Evolutionary conservation across 2,329 filamentous ascomycete genomes (phyloP), one percentile per base, ranked within the genome.

Genomic region (Fusarium falciforme): DNA sequence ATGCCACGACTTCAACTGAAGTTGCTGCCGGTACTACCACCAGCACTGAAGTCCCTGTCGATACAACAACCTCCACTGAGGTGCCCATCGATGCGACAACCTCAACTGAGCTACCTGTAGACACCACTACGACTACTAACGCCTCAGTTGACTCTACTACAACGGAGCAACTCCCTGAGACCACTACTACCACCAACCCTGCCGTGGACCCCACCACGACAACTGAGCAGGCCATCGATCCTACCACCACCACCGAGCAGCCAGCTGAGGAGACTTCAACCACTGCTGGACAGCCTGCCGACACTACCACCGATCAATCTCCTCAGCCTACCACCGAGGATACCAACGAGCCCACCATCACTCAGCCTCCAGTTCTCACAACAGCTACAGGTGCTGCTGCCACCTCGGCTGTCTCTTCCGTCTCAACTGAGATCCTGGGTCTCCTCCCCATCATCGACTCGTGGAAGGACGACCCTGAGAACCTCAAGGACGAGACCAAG

Each of bases 401-500:
- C 22, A 70, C 68, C 10, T 62, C 72, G 2, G 67, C 61, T 17
- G 66, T 70, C 10, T 74, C 72, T 2, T 74, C 72, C 6, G 66
- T 70, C 3, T 74, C 71, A 2, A 64, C 68, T 2, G 68, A 74
- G n/a, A 65, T 75, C 33, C 20, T 60, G 1, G 69, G 52, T 31
- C 58, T 75, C 9, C 57, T 75, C 12, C 71, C 71, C 9, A 40
- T 75, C 27, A 74, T 75, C 44, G 68, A 74, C 52, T 61, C 63
- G 6, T 75, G 72, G 72, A 70, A 69, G 27, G 49, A 38, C 2
- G 54, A 75, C 10, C 61, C 68, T 0, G 54, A 66, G n/a, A 40
- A 29, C 27, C 72, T 75, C 36, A 69, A 67, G 27, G 70, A 67
- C n/a, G 58, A 73, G 14, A 76, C 73, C 2, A 70, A 65, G 44